A percentile compares a stretch with the other conserved stretches of the same genome.
Conservation (phyloP, 305 asterid species). For the Rubia tinctorum region DNA sequence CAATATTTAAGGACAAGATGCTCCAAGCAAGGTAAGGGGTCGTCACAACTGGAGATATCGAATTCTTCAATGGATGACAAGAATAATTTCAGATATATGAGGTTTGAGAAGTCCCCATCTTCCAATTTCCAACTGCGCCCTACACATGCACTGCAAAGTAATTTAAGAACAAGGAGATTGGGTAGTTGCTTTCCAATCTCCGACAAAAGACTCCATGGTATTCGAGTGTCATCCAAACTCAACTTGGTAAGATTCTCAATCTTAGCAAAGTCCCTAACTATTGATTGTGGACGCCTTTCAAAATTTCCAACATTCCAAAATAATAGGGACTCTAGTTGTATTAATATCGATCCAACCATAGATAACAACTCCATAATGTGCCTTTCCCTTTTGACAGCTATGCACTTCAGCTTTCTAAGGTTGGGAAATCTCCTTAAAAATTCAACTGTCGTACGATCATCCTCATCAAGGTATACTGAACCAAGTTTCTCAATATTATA, state of each 20-base stretch:
- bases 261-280: neutral
- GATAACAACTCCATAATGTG: neutral
- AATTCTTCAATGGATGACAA: neutral
- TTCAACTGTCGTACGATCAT: neutral
- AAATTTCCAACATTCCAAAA: rapidly evolving
- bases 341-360: neutral
- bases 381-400: rapidly evolving
- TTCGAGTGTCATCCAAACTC: neutral
- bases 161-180: conserved; percentile 14
- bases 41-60: neutral
- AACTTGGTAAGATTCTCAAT: conserved; percentile 1
- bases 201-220: conserved; percentile 6
- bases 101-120: neutral
- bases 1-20: neutral
- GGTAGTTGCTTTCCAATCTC: conserved; percentile 5
- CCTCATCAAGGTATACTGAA: neutral
- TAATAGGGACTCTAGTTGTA: neutral
- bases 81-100: neutral
- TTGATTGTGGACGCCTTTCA: neutral
- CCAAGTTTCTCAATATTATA: neutral
- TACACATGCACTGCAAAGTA: neutral
- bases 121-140: neutral
- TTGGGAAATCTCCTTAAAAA: neutral
- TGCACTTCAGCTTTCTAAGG: neutral
- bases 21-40: conserved; percentile 15